Conservation (phyloP, 495 filamentous ascomycete species). For the Aspergillus indologenus region DNA sequence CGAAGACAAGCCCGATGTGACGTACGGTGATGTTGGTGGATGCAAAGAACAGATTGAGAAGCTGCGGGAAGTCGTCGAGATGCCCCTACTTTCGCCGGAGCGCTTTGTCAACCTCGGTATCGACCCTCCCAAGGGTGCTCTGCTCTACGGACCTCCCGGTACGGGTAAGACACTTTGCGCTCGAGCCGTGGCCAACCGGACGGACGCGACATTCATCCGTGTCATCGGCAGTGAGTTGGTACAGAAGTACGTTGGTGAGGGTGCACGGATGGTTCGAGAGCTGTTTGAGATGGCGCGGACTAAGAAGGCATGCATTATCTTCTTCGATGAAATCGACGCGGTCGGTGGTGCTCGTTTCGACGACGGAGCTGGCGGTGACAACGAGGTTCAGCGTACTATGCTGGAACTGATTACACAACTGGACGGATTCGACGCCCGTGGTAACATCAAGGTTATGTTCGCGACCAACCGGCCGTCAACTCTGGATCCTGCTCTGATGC, state of each 20-base stretch:
- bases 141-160: constrained; percentile 94
- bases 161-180: constrained; percentile 98
- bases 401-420: constrained; percentile 96
- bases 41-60: constrained; percentile 99
- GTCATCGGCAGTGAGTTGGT: constrained; percentile 97
- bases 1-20: constrained; percentile 98
- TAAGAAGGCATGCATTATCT: constrained; percentile 99
- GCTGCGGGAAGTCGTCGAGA: constrained; percentile 96
- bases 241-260: constrained; percentile 98
- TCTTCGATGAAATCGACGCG: constrained; percentile 99
- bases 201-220: constrained; percentile 96
- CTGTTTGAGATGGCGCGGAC: constrained; percentile 99
- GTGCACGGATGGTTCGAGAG: constrained; percentile 96
- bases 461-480: constrained; percentile 97
- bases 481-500: constrained; percentile 92
- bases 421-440: constrained; percentile 94
- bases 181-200: constrained; percentile 93
- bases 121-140: constrained; percentile 94
- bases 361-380: constrained; percentile 95
- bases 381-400: constrained; percentile 99
- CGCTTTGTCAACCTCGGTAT: constrained; percentile 97
- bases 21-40: constrained; percentile 96
- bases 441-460: constrained; percentile 99
- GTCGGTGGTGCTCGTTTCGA: constrained; percentile 98
- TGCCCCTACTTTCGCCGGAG: constrained; percentile 93